Base-by-base conservation (phyloP, 768 basidiomycete species). In the Xerocomellus intermedius region DNA sequence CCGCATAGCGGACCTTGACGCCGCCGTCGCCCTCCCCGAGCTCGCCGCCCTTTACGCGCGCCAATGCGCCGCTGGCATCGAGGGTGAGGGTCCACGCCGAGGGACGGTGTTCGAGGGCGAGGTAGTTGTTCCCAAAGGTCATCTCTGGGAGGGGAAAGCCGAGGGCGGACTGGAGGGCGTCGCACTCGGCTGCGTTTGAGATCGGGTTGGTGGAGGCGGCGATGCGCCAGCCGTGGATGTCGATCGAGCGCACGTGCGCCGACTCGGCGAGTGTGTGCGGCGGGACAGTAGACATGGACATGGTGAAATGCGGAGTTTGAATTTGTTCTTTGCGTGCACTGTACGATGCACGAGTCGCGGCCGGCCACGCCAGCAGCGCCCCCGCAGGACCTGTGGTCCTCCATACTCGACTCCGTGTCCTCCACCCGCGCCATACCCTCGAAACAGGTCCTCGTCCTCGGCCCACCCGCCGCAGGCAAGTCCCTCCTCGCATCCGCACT, bases 1-100 rank as follows among this genome's bases (percentile, higher is more conserved):
- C 94, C 1, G 97, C 94, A 73, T 98, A 91, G 22, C 87, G 89
- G 17, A 99, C 97, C 62, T 91, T 91, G 59, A 98, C 94, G 0
- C 89, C 93, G 1, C 95, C 94, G 55, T 96, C 94, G 3, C 92
- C 93, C 0, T 80, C 81, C 19, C 71, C 83, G 36, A 90, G 82
- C 66, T 88, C 84, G 17, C 85, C 94, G 57, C 80, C 85, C 69
- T 82, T 89, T 8, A 98, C 96, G 2, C 65, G 75, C 41, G 73
- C 73, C 43, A 99, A 73, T 1, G 94, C 92, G 12, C 81, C 79
- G 37, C 81, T 73, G 0, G 89, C 79, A 21, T 81, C 79, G 69
- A 97, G 94, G 0, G 74, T 64, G 53, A 89, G 83, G 48, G 70
- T 74, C 80, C 88, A 87, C 12, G 82, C 83, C 8, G 81, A 83